Conservation (phyloP, 345 rosid species). For the Capsella bursapastoris region DNA sequence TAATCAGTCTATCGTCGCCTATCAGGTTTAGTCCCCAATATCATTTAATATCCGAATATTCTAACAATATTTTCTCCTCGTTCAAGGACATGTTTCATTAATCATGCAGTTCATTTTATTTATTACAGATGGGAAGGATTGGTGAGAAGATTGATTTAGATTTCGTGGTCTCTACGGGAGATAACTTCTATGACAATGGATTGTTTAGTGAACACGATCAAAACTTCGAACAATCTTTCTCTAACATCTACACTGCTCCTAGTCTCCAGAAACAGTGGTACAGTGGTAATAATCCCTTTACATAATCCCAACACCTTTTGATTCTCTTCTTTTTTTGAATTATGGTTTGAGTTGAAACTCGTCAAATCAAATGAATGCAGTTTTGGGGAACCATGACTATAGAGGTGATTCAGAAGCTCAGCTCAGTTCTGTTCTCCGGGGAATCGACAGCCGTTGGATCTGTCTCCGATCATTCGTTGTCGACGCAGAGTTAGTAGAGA, state of each 20-base stretch:
- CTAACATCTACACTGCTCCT: constrained; percentile 63
- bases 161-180: constrained; percentile 88
- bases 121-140: constrained; percentile 71
- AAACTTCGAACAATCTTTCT: constrained; percentile 68
- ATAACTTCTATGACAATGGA: constrained; percentile 87
- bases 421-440: constrained; percentile 57
- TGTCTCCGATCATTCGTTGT: constrained; percentile 72
- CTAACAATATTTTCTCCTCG: constrained; percentile 21
- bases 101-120: neutral
- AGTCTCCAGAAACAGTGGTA: constrained; percentile 89
- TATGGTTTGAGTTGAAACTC: neutral
- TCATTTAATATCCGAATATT: constrained; percentile 27
- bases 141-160: constrained; percentile 65
- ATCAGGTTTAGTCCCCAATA: constrained; percentile 50
- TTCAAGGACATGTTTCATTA: neutral
- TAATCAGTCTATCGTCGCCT: constrained; percentile 73
- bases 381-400: constrained; percentile 80
- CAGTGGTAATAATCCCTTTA: constrained; percentile 50
- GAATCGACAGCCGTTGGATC: constrained; percentile 70
- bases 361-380: constrained; percentile 35
- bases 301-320: neutral
- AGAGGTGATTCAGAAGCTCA: constrained; percentile 77
- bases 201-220: constrained; percentile 53
- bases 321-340: neutral
- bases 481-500: constrained; percentile 61